These are phyloP conservation scores for Thermomucor indicae-seudaticae DNA, from an alignment of 371 early-diverging fungal genomes.

Conservation along the genomic window DNA sequence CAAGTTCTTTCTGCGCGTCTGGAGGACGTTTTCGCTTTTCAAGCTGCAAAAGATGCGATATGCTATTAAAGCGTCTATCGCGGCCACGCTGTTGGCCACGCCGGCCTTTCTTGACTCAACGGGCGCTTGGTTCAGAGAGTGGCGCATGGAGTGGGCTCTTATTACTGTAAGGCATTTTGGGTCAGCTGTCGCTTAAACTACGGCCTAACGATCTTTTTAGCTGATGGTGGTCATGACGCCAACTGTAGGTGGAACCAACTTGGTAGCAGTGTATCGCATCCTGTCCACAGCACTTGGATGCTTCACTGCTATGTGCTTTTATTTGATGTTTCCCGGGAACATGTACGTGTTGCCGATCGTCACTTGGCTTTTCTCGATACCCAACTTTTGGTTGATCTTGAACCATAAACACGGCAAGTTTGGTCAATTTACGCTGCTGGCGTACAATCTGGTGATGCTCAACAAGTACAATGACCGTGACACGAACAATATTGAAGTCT, in stretches of 20 bases:
- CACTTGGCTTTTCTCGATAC: constrained; percentile 67
- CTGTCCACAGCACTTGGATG: constrained; percentile 74
- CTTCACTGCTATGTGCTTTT: constrained; percentile 53
- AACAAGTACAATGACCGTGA: constrained; percentile 71
- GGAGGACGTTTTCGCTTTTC: constrained; percentile 56
- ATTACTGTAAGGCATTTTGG: constrained; percentile 53
- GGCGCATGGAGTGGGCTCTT: constrained; percentile 80
- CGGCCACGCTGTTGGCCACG: constrained; percentile 53
- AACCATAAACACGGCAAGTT: constrained; percentile 72
- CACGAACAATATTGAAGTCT: constrained; percentile 55
- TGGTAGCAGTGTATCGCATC: constrained; percentile 70
- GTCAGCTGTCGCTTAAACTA: not conserved
- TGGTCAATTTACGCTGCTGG: constrained; percentile 72
- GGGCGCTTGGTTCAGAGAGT: constrained; percentile 51
- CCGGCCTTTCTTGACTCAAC: constrained; percentile 67
- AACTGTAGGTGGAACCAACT: constrained; percentile 80
- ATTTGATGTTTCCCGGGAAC: constrained; percentile 53
- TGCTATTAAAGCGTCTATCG: constrained; percentile 66
- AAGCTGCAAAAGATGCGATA: constrained; percentile 64
- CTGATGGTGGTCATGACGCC: constrained; percentile 83
- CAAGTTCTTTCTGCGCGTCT: constrained; percentile 48
- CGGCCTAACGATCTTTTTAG: constrained; percentile 6
- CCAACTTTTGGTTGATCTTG: constrained; percentile 67
- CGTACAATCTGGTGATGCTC: constrained; percentile 75
- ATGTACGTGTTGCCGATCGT: constrained; percentile 47